Evolutionary conservation across 2,329 filamentous ascomycete genomes (phyloP).

Genomic region (Macrophomina phaseolina): DNA sequence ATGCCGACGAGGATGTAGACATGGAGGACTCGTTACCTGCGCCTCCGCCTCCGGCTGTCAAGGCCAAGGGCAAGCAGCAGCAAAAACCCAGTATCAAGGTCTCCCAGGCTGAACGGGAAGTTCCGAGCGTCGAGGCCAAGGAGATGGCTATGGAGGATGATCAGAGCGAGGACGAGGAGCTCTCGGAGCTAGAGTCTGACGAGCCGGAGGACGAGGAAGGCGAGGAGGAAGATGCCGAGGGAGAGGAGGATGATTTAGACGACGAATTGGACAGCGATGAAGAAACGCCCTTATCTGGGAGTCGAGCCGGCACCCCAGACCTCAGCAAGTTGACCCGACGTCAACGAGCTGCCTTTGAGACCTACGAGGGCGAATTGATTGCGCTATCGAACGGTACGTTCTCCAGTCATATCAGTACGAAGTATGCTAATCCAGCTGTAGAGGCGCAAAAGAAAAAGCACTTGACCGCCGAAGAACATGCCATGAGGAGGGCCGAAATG

Average conservation of each 20-base stretch:
- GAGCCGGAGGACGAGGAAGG: slow-evolving; percentile 46
- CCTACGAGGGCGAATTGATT: slow-evolving; percentile 56
- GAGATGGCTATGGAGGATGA: slow-evolving; percentile 56
- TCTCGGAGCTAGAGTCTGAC: slow-evolving; percentile 46
- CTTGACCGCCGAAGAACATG: slow-evolving; percentile 74
- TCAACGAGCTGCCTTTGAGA: slow-evolving; percentile 65
- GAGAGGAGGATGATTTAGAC: slow-evolving; percentile 49
- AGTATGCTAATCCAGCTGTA: slow-evolving; percentile 33
- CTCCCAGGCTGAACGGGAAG: slow-evolving; percentile 34
- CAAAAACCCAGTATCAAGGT: slow-evolving; percentile 44
- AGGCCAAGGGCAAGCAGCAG: slow-evolving; percentile 37
- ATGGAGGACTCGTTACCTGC: slow-evolving; percentile 36
- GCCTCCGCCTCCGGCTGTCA: slow-evolving; percentile 32
- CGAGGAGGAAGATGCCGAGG: slow-evolving; percentile 49
- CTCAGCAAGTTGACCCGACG: slow-evolving; percentile 70
- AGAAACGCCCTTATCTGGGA: slow-evolving; percentile 58
- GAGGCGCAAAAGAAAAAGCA: slow-evolving; percentile 76
- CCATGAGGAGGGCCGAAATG: slow-evolving; percentile 76
- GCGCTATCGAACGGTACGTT: slow-evolving; percentile 57
- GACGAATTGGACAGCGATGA: slow-evolving; percentile 55
- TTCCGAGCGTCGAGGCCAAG: slow-evolving; percentile 51
- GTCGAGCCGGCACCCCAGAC: slow-evolving; percentile 65
- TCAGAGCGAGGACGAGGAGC: slow-evolving; percentile 52
- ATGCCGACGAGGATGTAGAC: slow-evolving; percentile 30
- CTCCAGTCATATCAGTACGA: slow-evolving; percentile 26